phyloP scores from a whole-genome alignment of 78 protist species.

The Dictyostelium citrinum region DNA sequence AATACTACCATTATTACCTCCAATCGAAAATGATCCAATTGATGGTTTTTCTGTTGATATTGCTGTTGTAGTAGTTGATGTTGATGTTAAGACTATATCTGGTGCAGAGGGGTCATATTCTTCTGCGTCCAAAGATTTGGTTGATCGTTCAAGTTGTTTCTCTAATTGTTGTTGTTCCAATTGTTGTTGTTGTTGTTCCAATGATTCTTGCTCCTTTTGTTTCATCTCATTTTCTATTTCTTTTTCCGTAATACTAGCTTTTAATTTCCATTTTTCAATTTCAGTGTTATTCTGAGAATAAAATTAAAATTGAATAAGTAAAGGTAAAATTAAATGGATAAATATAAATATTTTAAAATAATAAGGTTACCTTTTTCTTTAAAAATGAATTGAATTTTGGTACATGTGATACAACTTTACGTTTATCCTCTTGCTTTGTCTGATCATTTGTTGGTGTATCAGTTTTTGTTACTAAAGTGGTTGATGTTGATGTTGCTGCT shows the following conservation, averaged over 20 bases:
- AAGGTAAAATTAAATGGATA: neutral
- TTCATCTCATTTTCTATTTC: neutral
- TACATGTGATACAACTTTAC: neutral
- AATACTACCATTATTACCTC: neutral
- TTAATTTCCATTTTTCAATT: constrained; percentile 69
- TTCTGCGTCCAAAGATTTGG: neutral
- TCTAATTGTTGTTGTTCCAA: neutral
- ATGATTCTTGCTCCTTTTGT: neutral
- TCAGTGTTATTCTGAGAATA: constrained; percentile 37
- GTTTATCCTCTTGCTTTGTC: neutral
- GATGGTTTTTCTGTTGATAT: neutral
- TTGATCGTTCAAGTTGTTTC: neutral
- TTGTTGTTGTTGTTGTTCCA: neutral
- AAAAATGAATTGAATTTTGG: neutral
- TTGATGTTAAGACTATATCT: neutral
- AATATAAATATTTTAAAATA: neutral
- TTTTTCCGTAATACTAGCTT: constrained; percentile 11
- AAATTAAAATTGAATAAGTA: neutral
- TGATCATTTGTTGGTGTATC: neutral
- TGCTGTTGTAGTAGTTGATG: neutral
- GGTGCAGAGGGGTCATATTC: neutral
- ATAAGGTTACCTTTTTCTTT: neutral
- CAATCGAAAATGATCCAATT: neutral
- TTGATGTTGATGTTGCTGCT: neutral
- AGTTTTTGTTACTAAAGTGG: neutral